A percentile compares a stretch with the other conserved stretches of the same genome.
Conservation (phyloP, 148 eudicot species). For the Rhododendron molle region DNA sequence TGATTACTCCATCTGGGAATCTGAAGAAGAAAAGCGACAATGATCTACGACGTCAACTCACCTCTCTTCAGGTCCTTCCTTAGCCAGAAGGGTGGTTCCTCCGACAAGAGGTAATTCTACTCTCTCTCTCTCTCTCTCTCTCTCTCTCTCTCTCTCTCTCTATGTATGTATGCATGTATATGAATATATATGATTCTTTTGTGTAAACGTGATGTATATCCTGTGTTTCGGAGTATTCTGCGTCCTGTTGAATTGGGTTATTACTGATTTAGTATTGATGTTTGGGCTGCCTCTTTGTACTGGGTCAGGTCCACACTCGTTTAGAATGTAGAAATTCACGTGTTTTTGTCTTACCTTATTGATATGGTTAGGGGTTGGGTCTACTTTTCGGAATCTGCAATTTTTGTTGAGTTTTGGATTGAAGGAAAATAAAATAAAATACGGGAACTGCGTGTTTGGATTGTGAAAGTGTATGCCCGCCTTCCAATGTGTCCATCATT, state of each 20-base stretch:
- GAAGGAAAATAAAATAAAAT: no score
- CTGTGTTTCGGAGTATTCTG: background rate
- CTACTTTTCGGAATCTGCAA: background rate
- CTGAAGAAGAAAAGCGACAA: conserved; percentile 4
- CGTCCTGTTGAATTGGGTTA: background rate
- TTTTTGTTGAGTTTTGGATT: background rate
- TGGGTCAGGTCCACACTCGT: background rate
- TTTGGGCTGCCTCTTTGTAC: background rate
- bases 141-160: background rate
- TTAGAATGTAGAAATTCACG: background rate
- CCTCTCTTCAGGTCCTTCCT: conserved; percentile 61
- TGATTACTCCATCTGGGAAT: background rate
- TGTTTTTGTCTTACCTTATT: background rate
- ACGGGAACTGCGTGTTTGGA: background rate
- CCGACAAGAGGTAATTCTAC: conserved; percentile 46
- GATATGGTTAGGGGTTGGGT: background rate
- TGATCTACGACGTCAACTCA: conserved; percentile 70
- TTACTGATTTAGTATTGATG: background rate
- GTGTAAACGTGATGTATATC: background rate
- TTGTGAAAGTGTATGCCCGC: background rate
- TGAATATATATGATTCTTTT: background rate
- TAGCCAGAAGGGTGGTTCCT: conserved; percentile 63
- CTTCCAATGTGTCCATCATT: background rate
- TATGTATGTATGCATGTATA: no score
- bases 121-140: background rate